Base-by-base conservation (phyloP, 1,284 basidiomycete genomes). In the Xerocomus minutiporus region DNA sequence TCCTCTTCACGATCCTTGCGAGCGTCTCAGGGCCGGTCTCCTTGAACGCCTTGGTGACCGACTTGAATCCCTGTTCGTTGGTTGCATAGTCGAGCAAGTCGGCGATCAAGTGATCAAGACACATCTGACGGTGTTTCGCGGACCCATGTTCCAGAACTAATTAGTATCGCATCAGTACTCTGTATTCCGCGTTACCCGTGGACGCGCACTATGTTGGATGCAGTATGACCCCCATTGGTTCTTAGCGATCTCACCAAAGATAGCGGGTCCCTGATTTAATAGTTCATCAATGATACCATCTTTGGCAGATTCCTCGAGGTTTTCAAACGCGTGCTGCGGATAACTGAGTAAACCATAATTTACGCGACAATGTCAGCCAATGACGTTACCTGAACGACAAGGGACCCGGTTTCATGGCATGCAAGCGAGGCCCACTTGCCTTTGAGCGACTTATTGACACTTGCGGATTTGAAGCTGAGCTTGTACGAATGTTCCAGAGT, bases 141-240 rank as follows among this genome's bases (percentile, higher is more conserved):
- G 86, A 88, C 3, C 88, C 88, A 58, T 91, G 88, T 65, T 91
- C 88, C 40, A 91, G 75, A 55, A 91, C 41, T 57, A 29, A 52
- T 28, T n/a, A 15, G 42, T 46, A 35, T 48, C 5, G 20, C 32
- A 38, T 67, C 34, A 56, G 51, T 6, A 3, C 17, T 36, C 15
- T 1, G 26, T 15, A 48, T 7, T 28, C 2, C 28, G 13, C 15
- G 9, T 26, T 34, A n/a, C 17, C 31, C 11, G 28, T 23, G 51
- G 7, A 36, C 5, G 71, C 84, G 54, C 58, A 91, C 88, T 88
- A 56, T 91, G 88, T 61, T 91, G 87, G 31, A 91, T 75, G 65
- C 87, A 90, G 61, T 90, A 91, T 1, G 86, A 84, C 11, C 88
- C 89, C 88, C 88, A 91, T 64, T 91, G 88, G 59, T 82, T 91